Evolutionary conservation across 2,329 filamentous ascomycete genomes (phyloP).

Genomic region (Colletotrichum endophyticum): DNA sequence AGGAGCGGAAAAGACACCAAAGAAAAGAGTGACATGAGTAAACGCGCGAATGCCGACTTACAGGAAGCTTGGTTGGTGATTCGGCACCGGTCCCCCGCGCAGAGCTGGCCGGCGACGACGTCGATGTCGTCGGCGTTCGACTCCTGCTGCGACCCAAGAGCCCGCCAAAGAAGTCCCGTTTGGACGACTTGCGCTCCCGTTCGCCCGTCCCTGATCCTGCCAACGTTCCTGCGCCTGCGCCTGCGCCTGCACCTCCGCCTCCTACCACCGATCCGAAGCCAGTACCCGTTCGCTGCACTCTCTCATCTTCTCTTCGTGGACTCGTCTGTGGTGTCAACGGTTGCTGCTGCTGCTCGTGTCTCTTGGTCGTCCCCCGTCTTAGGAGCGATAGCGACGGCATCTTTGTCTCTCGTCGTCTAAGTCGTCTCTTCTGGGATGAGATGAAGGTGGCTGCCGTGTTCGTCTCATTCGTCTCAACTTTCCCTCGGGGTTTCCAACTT

Average conservation of each 20-base stretch:
- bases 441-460: neutral
- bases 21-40: neutral
- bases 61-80: conserved; percentile 16
- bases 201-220: neutral
- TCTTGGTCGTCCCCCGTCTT: conserved; percentile 25
- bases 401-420: neutral
- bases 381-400: conserved; percentile 38
- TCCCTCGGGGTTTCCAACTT: neutral
- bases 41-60: neutral
- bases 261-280: neutral
- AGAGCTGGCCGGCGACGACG: neutral
- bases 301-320: neutral
- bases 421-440: neutral
- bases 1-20: neutral
- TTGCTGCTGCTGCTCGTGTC: conserved; percentile 22
- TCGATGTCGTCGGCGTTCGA: neutral
- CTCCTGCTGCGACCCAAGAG: conserved; percentile 30
- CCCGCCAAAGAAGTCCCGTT: conserved; percentile 34
- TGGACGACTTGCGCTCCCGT: conserved; percentile 29
- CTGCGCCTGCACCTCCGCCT: neutral
- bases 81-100: conserved; percentile 9
- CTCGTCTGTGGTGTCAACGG: neutral
- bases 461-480: conserved; percentile 6
- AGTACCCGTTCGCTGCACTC: neutral
- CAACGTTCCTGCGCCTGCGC: neutral